These are phyloP conservation scores for Ailanthus altissimus DNA, from an alignment of 345 rosid species.

Conservation along the genomic window DNA sequence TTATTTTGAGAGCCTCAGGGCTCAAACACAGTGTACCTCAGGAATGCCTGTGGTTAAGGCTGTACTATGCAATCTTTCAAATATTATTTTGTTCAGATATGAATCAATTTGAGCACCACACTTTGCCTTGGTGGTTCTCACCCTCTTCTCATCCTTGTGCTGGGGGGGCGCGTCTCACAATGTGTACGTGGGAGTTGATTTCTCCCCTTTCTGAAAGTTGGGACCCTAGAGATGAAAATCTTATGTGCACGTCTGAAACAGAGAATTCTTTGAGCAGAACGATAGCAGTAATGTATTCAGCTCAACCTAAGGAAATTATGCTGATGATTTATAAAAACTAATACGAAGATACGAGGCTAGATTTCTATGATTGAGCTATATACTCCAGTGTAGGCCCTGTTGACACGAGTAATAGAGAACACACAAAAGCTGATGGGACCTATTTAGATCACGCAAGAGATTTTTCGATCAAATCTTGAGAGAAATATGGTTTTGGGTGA, in stretches of 20 bases:
- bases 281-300: neutral
- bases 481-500: neutral
- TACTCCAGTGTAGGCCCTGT: neutral
- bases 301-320: neutral
- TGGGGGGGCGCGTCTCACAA: too few species aligned
- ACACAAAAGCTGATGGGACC: neutral
- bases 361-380: neutral
- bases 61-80: neutral
- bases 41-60: neutral
- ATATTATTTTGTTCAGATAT: neutral
- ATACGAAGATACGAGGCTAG: neutral
- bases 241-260: neutral
- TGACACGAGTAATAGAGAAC: neutral
- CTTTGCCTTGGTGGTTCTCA: too few species aligned
- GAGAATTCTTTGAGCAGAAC: neutral
- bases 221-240: neutral
- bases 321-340: neutral
- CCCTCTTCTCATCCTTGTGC: too few species aligned
- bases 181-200: too few species aligned
- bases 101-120: neutral
- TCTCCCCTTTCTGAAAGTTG: neutral
- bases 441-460: neutral
- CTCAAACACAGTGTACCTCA: neutral
- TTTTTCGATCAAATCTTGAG: neutral
- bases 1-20: neutral